Conservation (phyloP, 2,329 filamentous ascomycete genomes). For the Periconia macrospinosa region DNA sequence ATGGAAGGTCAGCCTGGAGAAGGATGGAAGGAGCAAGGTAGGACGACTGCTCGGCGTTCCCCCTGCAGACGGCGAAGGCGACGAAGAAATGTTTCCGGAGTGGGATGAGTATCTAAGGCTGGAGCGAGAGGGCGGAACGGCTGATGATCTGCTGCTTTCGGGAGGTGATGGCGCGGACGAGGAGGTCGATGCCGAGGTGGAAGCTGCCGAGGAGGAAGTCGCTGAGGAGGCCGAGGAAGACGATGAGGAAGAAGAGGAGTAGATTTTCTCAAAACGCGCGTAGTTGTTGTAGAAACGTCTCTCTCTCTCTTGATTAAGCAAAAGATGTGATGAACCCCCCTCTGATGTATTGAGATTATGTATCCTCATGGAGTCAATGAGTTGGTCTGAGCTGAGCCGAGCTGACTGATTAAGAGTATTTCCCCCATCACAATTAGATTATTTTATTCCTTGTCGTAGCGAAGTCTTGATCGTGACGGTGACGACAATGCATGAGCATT, state of each 20-base stretch:
- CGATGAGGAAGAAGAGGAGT: slow-evolving; percentile 11
- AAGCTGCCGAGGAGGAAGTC: slow-evolving; percentile 28
- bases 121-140: slow-evolving; percentile 69
- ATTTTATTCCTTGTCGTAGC: too few species aligned
- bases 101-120: slow-evolving; percentile 89
- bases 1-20: slow-evolving; percentile 86
- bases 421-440: too few species aligned
- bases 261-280: neutral
- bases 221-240: slow-evolving; percentile 30
- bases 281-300: neutral
- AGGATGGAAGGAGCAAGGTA: slow-evolving; percentile 81
- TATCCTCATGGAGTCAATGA: too few species aligned
- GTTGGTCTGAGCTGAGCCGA: too few species aligned
- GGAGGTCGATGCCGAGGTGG: slow-evolving; percentile 35
- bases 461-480: too few species aligned
- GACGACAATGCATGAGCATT: too few species aligned
- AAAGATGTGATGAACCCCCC: neutral
- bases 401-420: too few species aligned
- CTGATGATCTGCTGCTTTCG: slow-evolving; percentile 36
- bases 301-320: neutral
- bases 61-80: slow-evolving; percentile 61
- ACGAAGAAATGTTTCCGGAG: slow-evolving; percentile 88
- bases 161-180: slow-evolving; percentile 29
- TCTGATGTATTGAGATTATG: too few species aligned
- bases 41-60: slow-evolving; percentile 82